These are phyloP conservation scores for Sarocladium kiliense DNA, from an alignment of 2,329 filamentous ascomycete species.

Conservation along the genomic window DNA sequence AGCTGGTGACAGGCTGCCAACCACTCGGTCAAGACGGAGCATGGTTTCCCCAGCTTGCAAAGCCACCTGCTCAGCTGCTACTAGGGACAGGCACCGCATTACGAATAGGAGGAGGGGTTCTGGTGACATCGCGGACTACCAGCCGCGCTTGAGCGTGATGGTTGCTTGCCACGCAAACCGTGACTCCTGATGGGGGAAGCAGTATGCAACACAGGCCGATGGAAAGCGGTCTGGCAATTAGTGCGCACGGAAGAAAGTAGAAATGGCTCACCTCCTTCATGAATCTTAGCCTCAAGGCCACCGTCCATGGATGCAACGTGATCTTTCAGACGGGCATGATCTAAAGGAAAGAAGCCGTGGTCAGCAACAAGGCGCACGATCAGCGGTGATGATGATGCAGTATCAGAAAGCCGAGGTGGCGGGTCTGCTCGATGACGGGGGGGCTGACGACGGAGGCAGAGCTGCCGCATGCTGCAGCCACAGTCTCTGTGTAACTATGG, in stretches of 20 bases:
- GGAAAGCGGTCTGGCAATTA: background rate
- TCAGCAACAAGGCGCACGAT: background rate
- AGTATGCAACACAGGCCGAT: background rate
- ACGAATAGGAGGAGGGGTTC: background rate
- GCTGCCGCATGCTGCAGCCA: background rate
- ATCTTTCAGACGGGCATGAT: slow-evolving; percentile 90
- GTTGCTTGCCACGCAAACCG: background rate
- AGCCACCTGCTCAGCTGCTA: background rate
- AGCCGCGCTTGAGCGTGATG: background rate
- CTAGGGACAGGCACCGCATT: background rate
- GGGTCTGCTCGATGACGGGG: background rate
- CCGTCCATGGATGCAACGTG: slow-evolving; percentile 83
- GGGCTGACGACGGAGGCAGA: background rate
- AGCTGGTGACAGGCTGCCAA: background rate
- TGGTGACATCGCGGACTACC: background rate
- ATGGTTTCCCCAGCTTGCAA: background rate
- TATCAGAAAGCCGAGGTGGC: slow-evolving; percentile 16
- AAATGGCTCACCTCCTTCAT: slow-evolving; percentile 78
- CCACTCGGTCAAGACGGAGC: background rate
- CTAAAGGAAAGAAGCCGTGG: slow-evolving; percentile 34
- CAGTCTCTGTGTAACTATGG: background rate
- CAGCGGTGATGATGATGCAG: background rate
- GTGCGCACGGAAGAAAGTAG: background rate
- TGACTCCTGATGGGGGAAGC: background rate
- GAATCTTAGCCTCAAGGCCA: slow-evolving; percentile 80